These are phyloP conservation scores for Coemansia sp. DNA, from an alignment of 192 early-diverging fungal genomes.

Conservation along the genomic window DNA sequence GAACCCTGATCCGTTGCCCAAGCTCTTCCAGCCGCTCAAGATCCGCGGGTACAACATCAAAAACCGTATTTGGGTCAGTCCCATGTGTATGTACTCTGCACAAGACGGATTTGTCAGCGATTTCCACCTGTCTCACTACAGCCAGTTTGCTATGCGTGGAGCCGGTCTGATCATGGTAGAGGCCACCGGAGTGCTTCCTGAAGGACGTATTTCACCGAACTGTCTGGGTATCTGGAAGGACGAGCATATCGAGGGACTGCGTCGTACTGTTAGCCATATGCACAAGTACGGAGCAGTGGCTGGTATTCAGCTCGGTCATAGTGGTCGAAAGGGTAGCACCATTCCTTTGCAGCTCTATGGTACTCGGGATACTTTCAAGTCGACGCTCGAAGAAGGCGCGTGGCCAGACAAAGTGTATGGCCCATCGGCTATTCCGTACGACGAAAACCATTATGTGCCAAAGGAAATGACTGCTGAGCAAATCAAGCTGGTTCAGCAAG, in stretches of 20 bases:
- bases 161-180: constrained; percentile 82
- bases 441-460: constrained; percentile 15
- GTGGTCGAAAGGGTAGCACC: constrained; percentile 74
- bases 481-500: constrained; percentile 64
- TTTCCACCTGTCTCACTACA: constrained; percentile 65
- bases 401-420: constrained; percentile 75
- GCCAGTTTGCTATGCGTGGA: constrained; percentile 76
- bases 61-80: constrained; percentile 77
- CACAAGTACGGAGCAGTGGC: constrained; percentile 63
- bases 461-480: constrained; percentile 65
- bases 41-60: constrained; percentile 68
- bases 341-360: constrained; percentile 13
- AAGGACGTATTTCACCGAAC: constrained; percentile 78
- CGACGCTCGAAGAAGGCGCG: constrained; percentile 54
- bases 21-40: constrained; percentile 72
- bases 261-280: constrained; percentile 54
- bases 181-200: constrained; percentile 69
- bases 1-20: constrained; percentile 24
- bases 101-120: constrained; percentile 61
- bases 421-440: constrained; percentile 61
- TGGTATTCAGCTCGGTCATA: constrained; percentile 82
- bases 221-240: constrained; percentile 84
- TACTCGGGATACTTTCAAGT: constrained; percentile 11
- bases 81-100: constrained; percentile 83
- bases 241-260: constrained; percentile 64